A percentile compares a stretch with the other conserved stretches of the same genome.
These are phyloP conservation scores for Glycyrrhiza uralensis DNA, from an alignment of 306 rosid genomes.

Conservation along the genomic window DNA sequence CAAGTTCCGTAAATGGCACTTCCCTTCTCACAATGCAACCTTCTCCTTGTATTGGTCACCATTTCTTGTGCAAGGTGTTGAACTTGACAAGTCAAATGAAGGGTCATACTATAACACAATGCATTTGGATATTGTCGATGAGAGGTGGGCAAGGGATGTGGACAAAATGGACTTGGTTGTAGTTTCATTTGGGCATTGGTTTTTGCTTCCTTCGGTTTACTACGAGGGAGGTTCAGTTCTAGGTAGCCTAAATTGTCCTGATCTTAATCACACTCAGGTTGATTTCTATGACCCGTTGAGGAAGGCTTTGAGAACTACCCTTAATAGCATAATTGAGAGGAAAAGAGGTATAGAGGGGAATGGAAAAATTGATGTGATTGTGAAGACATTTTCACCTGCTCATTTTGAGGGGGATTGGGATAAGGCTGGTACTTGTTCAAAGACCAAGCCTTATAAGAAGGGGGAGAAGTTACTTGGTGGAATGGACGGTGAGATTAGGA, in stretches of 20 bases:
- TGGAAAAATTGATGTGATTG: conserved; percentile 32
- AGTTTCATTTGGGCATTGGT: conserved; percentile 72
- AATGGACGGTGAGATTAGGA: conserved; percentile 66
- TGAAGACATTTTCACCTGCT: conserved; percentile 68
- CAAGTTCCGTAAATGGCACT: conserved; percentile 44
- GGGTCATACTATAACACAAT: conserved; percentile 51
- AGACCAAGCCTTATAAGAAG: conserved; percentile 42
- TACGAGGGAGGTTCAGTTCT: conserved; percentile 42
- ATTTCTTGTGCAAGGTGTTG: conserved; percentile 60
- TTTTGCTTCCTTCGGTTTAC: conserved; percentile 61
- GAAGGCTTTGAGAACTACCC: conserved; percentile 15
- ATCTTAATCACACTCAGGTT: conserved; percentile 48
- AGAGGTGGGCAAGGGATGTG: conserved; percentile 59
- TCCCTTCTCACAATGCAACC: conserved; percentile 48
- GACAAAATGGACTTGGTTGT: conserved; percentile 45
- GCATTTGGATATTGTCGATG: conserved; percentile 48
- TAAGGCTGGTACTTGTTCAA: conserved; percentile 65
- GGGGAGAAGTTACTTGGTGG: conserved; percentile 56
- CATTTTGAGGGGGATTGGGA: conserved; percentile 95
- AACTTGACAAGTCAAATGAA: conserved; percentile 31
- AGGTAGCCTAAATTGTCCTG: conserved; percentile 56
- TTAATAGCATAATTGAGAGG: conserved; percentile 21
- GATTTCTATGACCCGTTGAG: conserved; percentile 57
- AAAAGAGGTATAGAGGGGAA: conserved; percentile 19
- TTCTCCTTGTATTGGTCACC: conserved; percentile 78